Conservation (phyloP, 139 green algal genomes). For the Chlamydomonas sphaeroides region DNA sequence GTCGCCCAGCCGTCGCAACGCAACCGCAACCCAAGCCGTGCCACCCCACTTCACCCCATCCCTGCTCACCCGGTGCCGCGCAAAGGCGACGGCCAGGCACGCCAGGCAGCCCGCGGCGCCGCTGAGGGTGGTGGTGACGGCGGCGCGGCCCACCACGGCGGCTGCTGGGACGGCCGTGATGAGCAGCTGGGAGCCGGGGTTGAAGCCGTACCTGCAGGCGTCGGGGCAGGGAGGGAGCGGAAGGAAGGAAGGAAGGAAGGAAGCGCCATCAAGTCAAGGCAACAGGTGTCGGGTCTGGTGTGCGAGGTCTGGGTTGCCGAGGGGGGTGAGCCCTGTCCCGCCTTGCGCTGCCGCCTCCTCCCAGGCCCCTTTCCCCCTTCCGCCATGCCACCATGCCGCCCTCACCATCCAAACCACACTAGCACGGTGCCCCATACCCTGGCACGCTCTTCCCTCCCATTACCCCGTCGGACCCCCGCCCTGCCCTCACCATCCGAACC, state of each 20-base stretch:
- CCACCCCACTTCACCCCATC: too few relatives aligned
- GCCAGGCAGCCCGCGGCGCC: constrained; percentile 69
- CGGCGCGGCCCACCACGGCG: constrained; percentile 54
- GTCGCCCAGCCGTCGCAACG: too few relatives aligned
- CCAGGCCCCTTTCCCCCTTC: too few relatives aligned
- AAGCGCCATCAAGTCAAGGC: too few relatives aligned
- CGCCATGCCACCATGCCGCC: too few relatives aligned
- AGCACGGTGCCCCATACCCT: constrained; percentile 75
- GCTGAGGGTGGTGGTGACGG: constrained; percentile 87
- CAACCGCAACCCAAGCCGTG: too few relatives aligned
- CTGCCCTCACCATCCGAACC: constrained; percentile 92
- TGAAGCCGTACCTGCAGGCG: constrained; percentile 86
- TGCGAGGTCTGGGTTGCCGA: too few relatives aligned
- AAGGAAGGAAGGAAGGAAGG: neutral
- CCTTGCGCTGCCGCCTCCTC: too few relatives aligned
- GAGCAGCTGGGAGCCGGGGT: constrained; percentile 76
- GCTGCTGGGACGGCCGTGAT: constrained; percentile 49
- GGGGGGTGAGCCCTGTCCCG: too few relatives aligned
- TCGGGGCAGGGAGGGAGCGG: neutral
- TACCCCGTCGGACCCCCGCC: too few relatives aligned
- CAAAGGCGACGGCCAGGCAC: constrained; percentile 53
- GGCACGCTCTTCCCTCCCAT: too few relatives aligned
- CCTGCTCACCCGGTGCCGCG: neutral
- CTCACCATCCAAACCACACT: constrained; percentile 92
- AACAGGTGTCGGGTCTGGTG: too few relatives aligned